These are phyloP conservation scores for Cytospora leucostoma DNA, from an alignment of 2,329 filamentous ascomycete species.

Conservation along the genomic window DNA sequence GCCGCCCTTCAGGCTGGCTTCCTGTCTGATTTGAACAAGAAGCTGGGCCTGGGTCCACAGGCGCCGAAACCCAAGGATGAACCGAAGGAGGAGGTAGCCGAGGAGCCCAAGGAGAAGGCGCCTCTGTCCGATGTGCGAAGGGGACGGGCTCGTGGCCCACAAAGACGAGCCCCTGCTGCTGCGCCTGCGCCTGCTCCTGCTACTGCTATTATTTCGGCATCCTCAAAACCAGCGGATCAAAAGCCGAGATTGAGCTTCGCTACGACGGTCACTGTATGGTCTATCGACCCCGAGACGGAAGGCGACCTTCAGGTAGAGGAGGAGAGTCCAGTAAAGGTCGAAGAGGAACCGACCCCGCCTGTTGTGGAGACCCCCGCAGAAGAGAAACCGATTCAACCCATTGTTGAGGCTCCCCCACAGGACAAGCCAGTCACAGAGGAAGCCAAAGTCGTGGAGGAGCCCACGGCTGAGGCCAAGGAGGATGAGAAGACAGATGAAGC, in stretches of 20 bases:
- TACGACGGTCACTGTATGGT: constrained; percentile 51
- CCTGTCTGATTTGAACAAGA: constrained; percentile 89
- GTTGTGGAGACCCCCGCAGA: background rate
- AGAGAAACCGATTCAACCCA: constrained; percentile 17
- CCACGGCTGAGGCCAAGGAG: constrained; percentile 1
- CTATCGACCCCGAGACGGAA: constrained; percentile 54
- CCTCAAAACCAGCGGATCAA: constrained; percentile 34
- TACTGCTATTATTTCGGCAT: constrained; percentile 35
- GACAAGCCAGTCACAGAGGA: constrained; percentile 13
- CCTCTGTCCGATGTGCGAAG: constrained; percentile 90
- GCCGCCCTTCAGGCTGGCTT: constrained; percentile 89
- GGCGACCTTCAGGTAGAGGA: constrained; percentile 42
- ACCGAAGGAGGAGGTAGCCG: constrained; percentile 55
- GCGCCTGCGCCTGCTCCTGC: constrained; percentile 29
- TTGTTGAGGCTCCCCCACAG: constrained; percentile 15
- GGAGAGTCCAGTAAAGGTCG: background rate
- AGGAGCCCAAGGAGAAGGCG: constrained; percentile 66
- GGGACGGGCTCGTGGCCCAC: constrained; percentile 83
- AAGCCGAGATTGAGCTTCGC: constrained; percentile 49
- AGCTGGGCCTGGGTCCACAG: constrained; percentile 83
- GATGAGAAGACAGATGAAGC: constrained; percentile 29
- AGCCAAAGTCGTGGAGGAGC: background rate
- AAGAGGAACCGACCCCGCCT: constrained; percentile 23
- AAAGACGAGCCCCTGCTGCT: constrained; percentile 48
- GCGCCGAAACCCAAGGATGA: constrained; percentile 67